phyloP scores from a whole-genome alignment of 495 filamentous ascomycete species.

The Neurospora tetrasperma region DNA sequence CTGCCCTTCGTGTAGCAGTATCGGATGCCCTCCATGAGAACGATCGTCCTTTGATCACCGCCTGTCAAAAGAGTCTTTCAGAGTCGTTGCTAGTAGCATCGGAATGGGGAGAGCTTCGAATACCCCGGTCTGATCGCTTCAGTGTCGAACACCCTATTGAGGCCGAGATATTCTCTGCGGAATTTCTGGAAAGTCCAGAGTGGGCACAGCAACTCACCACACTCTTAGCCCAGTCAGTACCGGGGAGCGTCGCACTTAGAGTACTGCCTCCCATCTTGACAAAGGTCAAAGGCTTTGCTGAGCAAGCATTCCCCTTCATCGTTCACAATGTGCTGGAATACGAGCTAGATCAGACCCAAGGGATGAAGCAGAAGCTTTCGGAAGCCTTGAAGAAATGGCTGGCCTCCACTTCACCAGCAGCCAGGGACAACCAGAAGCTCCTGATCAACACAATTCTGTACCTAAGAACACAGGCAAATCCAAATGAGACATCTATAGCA shows the following conservation, averaged over 20 bases:
- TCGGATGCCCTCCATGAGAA: constrained; percentile 39
- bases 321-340: constrained; percentile 65
- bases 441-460: constrained; percentile 80
- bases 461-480: constrained; percentile 68
- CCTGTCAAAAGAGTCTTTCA: constrained; percentile 36
- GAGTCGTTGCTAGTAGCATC: constrained; percentile 34
- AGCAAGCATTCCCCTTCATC: constrained; percentile 64
- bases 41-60: constrained; percentile 34
- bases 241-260: constrained; percentile 54
- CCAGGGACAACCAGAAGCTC: constrained; percentile 41
- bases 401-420: constrained; percentile 23
- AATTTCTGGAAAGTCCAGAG: constrained; percentile 24
- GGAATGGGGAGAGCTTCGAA: constrained; percentile 38
- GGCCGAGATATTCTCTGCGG: constrained; percentile 21
- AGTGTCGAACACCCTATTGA: constrained; percentile 11
- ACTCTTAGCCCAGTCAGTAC: constrained; percentile 48
- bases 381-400: constrained; percentile 43
- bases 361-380: constrained; percentile 38
- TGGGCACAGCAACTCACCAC: constrained; percentile 61
- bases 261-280: constrained; percentile 52
- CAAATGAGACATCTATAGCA: constrained; percentile 61
- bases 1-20: constrained; percentile 60
- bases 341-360: constrained; percentile 38
- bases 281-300: constrained; percentile 55
- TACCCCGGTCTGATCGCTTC: constrained; percentile 34